Evolutionary conservation across 768 basidiomycete genomes (phyloP).

Genomic region (Tubosaeta sp.): DNA sequence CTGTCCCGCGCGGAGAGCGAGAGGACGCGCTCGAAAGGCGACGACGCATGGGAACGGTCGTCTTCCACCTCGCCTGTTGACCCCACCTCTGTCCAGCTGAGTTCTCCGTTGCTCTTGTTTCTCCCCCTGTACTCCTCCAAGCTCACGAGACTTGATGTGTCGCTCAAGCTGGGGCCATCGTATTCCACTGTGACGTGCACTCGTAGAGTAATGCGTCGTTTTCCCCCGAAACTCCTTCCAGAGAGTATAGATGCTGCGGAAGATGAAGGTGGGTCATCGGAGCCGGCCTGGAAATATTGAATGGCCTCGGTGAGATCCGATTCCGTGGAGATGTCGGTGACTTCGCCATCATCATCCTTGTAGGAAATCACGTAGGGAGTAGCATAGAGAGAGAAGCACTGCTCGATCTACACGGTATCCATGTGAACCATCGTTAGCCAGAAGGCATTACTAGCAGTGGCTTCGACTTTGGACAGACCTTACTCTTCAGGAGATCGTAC

Average conservation of each 20-base stretch:
- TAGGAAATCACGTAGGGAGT: conserved; percentile 73
- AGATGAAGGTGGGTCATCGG: conserved; percentile 65
- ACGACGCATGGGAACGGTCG: conserved; percentile 40
- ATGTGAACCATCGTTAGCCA: neutral
- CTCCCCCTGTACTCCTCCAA: conserved; percentile 64
- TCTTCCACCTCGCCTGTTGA: conserved; percentile 52
- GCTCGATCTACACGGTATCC: conserved; percentile 59
- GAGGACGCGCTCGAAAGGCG: conserved; percentile 37
- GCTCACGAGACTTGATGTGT: conserved; percentile 78
- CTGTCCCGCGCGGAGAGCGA: conserved; percentile 54
- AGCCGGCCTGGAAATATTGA: conserved; percentile 74
- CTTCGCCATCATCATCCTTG: conserved; percentile 86
- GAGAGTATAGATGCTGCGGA: conserved; percentile 74
- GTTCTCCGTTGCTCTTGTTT: conserved; percentile 50
- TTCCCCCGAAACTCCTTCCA: conserved; percentile 54
- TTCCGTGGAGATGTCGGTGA: conserved; percentile 63
- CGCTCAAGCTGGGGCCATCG: conserved; percentile 87
- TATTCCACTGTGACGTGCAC: conserved; percentile 82
- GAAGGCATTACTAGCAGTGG: neutral
- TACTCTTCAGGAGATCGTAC: conserved; percentile 65
- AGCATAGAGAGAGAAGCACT: conserved; percentile 72
- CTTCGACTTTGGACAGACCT: conserved; percentile 46
- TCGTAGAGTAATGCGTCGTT: conserved; percentile 74
- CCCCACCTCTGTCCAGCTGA: conserved; percentile 43
- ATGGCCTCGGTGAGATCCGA: conserved; percentile 82